Conservation (phyloP, 768 basidiomycete species). For the Pulveroboletus sp. region DNA sequence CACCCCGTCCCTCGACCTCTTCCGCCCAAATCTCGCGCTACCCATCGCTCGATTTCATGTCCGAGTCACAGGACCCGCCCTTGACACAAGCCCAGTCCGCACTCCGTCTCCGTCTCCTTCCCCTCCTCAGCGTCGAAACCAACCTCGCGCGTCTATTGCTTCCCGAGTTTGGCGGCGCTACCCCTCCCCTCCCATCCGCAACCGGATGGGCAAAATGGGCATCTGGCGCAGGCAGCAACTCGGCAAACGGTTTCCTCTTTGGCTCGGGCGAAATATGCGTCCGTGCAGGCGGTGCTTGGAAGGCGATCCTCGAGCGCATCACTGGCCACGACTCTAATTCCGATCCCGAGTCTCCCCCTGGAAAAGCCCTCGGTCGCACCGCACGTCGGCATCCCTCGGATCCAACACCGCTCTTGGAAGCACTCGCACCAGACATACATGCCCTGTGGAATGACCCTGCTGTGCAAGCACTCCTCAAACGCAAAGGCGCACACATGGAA, state of each 20-base stretch:
- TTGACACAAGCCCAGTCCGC: conserved; percentile 20
- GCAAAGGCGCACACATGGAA: conserved; percentile 51
- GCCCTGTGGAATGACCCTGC: conserved; percentile 58
- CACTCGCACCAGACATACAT: conserved; percentile 58
- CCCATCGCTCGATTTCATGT: background rate
- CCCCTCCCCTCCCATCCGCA: conserved; percentile 26
- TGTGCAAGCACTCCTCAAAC: conserved; percentile 50
- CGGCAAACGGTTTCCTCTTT: background rate
- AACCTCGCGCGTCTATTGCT: conserved; percentile 50
- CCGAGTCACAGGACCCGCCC: conserved; percentile 21
- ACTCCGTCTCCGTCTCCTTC: conserved; percentile 40
- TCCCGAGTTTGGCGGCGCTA: conserved; percentile 33
- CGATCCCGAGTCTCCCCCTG: background rate
- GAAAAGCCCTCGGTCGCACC: background rate
- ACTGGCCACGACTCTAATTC: background rate
- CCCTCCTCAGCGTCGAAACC: conserved; percentile 56
- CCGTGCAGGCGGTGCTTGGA: conserved; percentile 60
- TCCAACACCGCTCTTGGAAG: conserved; percentile 48
- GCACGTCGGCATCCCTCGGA: conserved; percentile 32
- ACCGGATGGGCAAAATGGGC: conserved; percentile 27
- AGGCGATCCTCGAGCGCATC: conserved; percentile 38
- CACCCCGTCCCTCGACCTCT: background rate
- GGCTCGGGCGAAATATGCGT: conserved; percentile 43
- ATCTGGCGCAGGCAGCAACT: conserved; percentile 8
- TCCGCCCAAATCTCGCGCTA: background rate